These are phyloP conservation scores for Colletotrichum aenigma DNA, from an alignment of 2,329 filamentous ascomycete genomes.

Conservation along the genomic window DNA sequence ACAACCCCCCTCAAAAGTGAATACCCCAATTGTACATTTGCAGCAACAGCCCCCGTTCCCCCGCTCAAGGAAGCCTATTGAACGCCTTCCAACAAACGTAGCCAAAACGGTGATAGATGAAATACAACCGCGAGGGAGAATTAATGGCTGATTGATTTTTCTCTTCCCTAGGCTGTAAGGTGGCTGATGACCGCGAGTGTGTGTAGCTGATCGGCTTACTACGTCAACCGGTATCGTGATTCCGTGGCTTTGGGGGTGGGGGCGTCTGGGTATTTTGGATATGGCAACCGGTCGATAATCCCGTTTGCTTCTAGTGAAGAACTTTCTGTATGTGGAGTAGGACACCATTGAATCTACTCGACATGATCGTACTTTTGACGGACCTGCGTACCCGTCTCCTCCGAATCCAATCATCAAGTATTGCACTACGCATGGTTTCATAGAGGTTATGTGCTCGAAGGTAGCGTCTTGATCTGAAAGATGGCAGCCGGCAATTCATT, in stretches of 20 bases:
- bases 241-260: neutral
- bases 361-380: neutral
- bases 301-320: neutral
- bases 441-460: constrained; percentile 61
- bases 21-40: constrained; percentile 36
- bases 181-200: constrained; percentile 2
- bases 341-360: constrained; percentile 1
- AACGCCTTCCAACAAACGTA: constrained; percentile 19
- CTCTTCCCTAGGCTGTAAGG: constrained; percentile 32
- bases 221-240: neutral
- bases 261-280: constrained; percentile 4
- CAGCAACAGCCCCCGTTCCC: neutral
- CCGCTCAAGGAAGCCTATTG: neutral
- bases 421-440: neutral
- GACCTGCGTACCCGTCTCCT: neutral
- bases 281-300: neutral
- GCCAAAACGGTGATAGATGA: constrained; percentile 23
- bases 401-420: neutral
- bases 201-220: neutral
- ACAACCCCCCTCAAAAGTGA: constrained; percentile 90
- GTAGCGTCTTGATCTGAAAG: constrained; percentile 92
- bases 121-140: constrained; percentile 21
- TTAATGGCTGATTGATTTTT: constrained; percentile 31
- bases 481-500: constrained; percentile 85
- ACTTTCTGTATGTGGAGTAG: constrained; percentile 3